Base-by-base conservation (phyloP, 2,329 filamentous ascomycete genomes). In the Colletotrichum sansevieriae region DNA sequence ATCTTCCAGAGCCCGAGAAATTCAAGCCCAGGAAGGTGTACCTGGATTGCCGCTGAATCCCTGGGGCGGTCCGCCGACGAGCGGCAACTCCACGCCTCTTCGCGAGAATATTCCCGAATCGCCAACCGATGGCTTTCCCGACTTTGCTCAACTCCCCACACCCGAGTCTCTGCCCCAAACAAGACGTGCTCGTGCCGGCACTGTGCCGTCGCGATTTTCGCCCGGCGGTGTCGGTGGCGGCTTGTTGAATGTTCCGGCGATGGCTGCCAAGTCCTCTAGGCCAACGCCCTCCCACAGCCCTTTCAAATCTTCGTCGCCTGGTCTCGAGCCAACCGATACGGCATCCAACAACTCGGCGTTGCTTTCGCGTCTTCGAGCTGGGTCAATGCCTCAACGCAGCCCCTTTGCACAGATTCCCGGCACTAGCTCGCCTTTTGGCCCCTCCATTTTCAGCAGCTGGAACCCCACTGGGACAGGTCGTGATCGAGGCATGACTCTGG, bases 51-150 rank as follows among this genome's bases (percentile, higher is more conserved):
- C 85, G 79, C 81, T 91, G 60, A 89, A 91, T 76, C 91, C 92
- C 49, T 98, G 96, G 96, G 94, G 94, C 85, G 95, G 96, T 11
- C 95, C 96, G 73, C 95, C 96, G 56, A 97, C 95, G 64, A 98
- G 95, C 79, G 96, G 95, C 72, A 95, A 97, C 80, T 98, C 95
- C 20, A 98, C 95, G 47, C 96, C 96, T 74, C 88, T 99, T 59
- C 93, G 96, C 76, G 96, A 98, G 83, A 98, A 95, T 73, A 98
- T 99, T 70, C 95, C 95, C 72, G 96, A 99, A 82, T 98, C 95
- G 41, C 96, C 96, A 37, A 96, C 92, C 73, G 95, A 98, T 83
- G 95, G 93, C 73, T 98, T 98, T 75, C 95, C 96, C 67, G 95
- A 97, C 79, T 94, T 97, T 78, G 88, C 92, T 72, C 89, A 90